These are phyloP conservation scores for Psilocybe tampanensis DNA, from an alignment of 768 basidiomycete genomes.

Conservation along the genomic window DNA sequence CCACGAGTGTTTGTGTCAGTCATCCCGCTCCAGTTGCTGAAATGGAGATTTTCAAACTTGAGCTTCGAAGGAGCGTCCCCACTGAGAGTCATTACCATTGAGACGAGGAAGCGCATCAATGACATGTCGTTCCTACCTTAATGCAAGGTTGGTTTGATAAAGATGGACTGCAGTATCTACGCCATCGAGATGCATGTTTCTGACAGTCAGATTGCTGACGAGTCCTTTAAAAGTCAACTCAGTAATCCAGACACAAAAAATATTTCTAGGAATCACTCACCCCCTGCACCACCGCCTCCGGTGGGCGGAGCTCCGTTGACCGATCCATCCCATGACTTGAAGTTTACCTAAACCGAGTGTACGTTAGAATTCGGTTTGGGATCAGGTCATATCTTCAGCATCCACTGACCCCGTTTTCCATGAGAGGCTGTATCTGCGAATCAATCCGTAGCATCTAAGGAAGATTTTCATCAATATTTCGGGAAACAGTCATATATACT, in stretches of 20 bases:
- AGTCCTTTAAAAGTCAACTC: slow-evolving; percentile 32
- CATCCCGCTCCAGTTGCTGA: slow-evolving; percentile 50
- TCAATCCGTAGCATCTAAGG: slow-evolving; percentile 48
- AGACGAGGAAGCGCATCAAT: not conserved
- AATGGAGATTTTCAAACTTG: slow-evolving; percentile 48
- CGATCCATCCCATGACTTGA: slow-evolving; percentile 57
- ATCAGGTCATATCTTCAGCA: not conserved
- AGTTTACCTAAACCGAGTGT: slow-evolving; percentile 43
- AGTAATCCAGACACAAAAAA: too few relatives aligned
- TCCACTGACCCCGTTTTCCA: slow-evolving; percentile 49
- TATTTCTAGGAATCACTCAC: slow-evolving; percentile 24
- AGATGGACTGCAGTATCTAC: slow-evolving; percentile 49
- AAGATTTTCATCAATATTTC: not conserved
- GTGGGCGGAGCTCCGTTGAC: slow-evolving; percentile 56
- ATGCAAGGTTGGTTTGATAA: slow-evolving; percentile 53
- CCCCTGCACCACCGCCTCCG: slow-evolving; percentile 56
- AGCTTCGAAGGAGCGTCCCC: slow-evolving; percentile 50
- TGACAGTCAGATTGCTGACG: slow-evolving; percentile 44
- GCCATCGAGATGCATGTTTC: slow-evolving; percentile 46
- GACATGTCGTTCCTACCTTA: slow-evolving; percentile 32
- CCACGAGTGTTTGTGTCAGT: slow-evolving; percentile 40
- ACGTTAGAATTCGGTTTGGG: too few relatives aligned
- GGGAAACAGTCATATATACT: too few relatives aligned
- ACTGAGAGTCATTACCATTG: slow-evolving; percentile 30
- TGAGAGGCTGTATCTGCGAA: slow-evolving; percentile 54